Percentiles rank a stretch among this genome's conserved stretches.
These are phyloP conservation scores for Pterocarpus macrocarpus DNA, from an alignment of 306 rosid species.

Conservation along the genomic window DNA sequence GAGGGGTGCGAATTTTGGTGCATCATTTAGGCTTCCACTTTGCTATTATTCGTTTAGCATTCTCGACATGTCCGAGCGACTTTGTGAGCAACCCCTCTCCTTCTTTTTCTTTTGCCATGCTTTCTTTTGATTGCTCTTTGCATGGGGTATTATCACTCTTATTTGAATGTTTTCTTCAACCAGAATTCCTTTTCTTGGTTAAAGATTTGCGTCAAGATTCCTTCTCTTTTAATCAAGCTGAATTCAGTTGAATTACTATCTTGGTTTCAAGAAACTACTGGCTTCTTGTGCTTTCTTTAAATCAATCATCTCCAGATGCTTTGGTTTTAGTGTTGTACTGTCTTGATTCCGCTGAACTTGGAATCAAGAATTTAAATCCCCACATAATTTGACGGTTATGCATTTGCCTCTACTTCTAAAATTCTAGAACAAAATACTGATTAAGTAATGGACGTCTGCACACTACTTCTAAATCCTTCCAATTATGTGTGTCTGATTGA, in stretches of 20 bases:
- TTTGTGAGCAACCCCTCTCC: slow-evolving; percentile 62
- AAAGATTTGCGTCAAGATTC: not conserved
- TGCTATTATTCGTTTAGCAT: slow-evolving; percentile 10
- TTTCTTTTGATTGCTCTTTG: slow-evolving; percentile 4
- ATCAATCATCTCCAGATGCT: no score
- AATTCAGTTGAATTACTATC: no score
- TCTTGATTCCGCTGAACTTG: not conserved
- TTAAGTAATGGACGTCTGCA: no score
- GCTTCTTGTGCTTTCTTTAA: no score
- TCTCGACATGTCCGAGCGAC: slow-evolving; percentile 67
- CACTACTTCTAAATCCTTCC: not conserved
- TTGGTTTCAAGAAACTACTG: slow-evolving; percentile 7
- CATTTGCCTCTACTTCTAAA: not conserved
- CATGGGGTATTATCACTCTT: not conserved
- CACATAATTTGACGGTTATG: not conserved
- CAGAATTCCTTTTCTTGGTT: not conserved
- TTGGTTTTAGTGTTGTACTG: no score
- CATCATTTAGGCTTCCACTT: slow-evolving; percentile 32
- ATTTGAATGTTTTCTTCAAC: slow-evolving; percentile 1
- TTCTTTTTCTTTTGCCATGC: not conserved
- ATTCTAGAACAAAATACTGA: not conserved
- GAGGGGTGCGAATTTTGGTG: not conserved
- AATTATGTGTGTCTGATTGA: not conserved
- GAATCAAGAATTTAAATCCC: not conserved
- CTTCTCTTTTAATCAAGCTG: not conserved